Conservation (phyloP, 345 rosid species). For the Hibiscus mutabilis region DNA sequence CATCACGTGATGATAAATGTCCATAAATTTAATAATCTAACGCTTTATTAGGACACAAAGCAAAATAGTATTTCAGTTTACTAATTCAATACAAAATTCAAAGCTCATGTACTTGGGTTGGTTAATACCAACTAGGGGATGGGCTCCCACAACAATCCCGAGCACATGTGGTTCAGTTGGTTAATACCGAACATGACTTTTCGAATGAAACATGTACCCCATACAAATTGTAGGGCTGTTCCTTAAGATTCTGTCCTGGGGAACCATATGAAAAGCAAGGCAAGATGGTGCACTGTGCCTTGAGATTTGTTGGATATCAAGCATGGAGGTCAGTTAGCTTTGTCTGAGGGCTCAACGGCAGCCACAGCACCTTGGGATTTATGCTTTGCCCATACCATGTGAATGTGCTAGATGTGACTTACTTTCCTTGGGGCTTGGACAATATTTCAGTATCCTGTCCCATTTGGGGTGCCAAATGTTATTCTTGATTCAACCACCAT, state of each 20-base stretch:
- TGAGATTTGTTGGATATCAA: slow-evolving; percentile 5
- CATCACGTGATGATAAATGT: background rate
- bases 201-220: slow-evolving; percentile 20
- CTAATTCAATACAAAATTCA: background rate
- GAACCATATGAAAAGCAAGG: slow-evolving; percentile 23
- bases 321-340: slow-evolving; percentile 27
- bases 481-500: too few relatives aligned
- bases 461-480: too few relatives aligned
- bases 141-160: slow-evolving; percentile 22
- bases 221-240: slow-evolving; percentile 37
- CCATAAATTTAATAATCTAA: background rate
- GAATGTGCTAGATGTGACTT: slow-evolving; percentile 6
- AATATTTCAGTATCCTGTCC: too few relatives aligned
- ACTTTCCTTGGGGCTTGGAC: background rate
- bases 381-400: slow-evolving; percentile 12
- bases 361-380: background rate
- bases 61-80: background rate
- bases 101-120: too few relatives aligned
- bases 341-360: slow-evolving; percentile 15
- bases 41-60: too few relatives aligned
- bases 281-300: slow-evolving; percentile 11
- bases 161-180: slow-evolving; percentile 24
- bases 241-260: slow-evolving; percentile 67
- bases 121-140: background rate
- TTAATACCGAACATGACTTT: slow-evolving; percentile 22